Base-by-base conservation (phyloP, 1,139 yeast species). In the Geotrichum klebahnii region DNA sequence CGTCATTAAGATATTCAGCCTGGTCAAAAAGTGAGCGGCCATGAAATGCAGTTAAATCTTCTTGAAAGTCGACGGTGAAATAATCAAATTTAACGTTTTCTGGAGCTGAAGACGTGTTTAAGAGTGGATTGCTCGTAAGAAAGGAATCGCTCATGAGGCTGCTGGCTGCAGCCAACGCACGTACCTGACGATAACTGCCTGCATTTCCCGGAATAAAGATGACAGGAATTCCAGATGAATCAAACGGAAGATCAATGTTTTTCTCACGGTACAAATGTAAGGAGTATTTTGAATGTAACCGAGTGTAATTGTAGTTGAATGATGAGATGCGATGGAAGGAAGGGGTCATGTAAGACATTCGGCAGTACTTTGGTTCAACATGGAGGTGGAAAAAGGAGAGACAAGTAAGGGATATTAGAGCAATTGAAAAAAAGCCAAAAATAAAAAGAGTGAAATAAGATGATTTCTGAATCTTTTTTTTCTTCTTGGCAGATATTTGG, bases 21-120 rank as follows among this genome's bases (percentile, higher is more conserved):
- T 92, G 98, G 64, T 92, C 97, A 40, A 89, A 70, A 75, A 92
- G 74, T 1, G 97, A 88, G 57, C 90, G 75, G 0, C 99, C 99
- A 66, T 90, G 97, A 66, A 92, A 87, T 0, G 98, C 98, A 0
- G 97, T 89, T 59, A 89, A 83, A 64, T 92, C 98, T 67, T 92
- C 97, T 62, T 89, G 88, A 69, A 92, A 92, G 64, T 92, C 97
- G 1, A 95, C 95, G 0, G 95, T 74, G 64, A 87, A 90, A 64
- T 87, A 84, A 63, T 89, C 97, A 48, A 84, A 68, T 58, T 31
- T 28, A n/a, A n/a, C 22, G 14, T 20, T 19, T 10, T 37, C 28
- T 23, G 17, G 10, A 12, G 16, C 28, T 8, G 41, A 37, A 2
- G 41, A 16, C 2, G 19, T 12, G 17, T 37, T 37, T 10, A 12